A percentile compares a stretch with the other conserved stretches of the same genome.
phyloP scores from a whole-genome alignment of 108 stramenopile species.

The Nannochloropsis granulata region DNA sequence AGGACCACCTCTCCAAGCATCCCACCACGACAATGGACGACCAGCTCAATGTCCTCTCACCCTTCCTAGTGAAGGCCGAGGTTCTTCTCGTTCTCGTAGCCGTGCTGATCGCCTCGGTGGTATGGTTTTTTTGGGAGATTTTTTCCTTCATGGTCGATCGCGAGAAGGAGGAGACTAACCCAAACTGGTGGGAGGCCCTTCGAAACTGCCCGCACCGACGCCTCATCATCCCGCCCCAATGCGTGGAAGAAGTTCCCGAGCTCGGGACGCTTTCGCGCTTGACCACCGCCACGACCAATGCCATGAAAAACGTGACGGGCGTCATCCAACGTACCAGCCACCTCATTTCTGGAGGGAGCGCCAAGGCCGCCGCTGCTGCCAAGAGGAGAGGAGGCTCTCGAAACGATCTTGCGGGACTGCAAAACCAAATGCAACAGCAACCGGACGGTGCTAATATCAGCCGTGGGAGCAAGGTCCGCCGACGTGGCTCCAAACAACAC shows the following conservation, averaged over 20 bases:
- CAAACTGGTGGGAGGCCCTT: not conserved
- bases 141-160: not conserved
- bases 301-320: not conserved
- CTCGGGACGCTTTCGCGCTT: not conserved
- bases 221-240: not conserved
- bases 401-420: too few relatives aligned
- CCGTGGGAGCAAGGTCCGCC: not conserved
- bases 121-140: not conserved
- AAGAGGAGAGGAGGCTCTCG: not conserved
- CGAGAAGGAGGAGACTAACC: not conserved
- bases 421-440: too few relatives aligned
- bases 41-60: not conserved
- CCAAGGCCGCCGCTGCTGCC: not conserved
- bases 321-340: not conserved
- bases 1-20: too few relatives aligned
- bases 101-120: not conserved
- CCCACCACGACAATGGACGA: not conserved
- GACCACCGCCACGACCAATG: not conserved
- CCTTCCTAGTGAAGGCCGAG: not conserved
- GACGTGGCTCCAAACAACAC: not conserved
- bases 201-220: not conserved
- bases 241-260: not conserved
- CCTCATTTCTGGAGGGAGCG: not conserved
- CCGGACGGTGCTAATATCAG: not conserved
- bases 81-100: not conserved